These are phyloP conservation scores for Suillus discolor DNA, from an alignment of 768 basidiomycete genomes.

Conservation along the genomic window DNA sequence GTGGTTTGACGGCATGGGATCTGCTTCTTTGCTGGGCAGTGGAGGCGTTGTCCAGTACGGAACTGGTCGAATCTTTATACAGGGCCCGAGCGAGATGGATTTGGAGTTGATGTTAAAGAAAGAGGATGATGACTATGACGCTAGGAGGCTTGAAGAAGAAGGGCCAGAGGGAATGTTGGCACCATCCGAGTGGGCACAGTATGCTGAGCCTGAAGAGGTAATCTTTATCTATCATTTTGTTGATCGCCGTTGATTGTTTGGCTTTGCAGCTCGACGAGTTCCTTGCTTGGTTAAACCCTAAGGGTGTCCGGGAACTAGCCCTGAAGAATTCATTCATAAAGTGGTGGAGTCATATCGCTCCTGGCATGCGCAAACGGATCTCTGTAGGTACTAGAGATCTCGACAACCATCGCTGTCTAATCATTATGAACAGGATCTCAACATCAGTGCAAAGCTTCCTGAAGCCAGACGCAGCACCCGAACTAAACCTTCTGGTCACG, in stretches of 20 bases:
- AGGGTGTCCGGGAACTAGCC: conserved; percentile 86
- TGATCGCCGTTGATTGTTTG: conserved; percentile 14
- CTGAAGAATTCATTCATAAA: conserved; percentile 77
- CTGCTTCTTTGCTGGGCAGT: conserved; percentile 74
- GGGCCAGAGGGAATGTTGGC: conserved; percentile 73
- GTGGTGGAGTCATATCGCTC: conserved; percentile 83
- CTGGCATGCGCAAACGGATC: conserved; percentile 75
- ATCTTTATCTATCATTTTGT: background rate
- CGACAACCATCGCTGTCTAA: conserved; percentile 14
- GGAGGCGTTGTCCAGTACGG: conserved; percentile 84
- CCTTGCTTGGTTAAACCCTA: conserved; percentile 87
- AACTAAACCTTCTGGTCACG: conserved; percentile 58
- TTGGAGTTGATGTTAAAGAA: conserved; percentile 66
- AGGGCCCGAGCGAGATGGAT: conserved; percentile 88
- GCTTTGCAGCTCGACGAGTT: conserved; percentile 72
- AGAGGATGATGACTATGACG: conserved; percentile 53
- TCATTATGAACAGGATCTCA: conserved; percentile 57
- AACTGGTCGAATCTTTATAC: conserved; percentile 88
- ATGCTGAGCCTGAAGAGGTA: conserved; percentile 87
- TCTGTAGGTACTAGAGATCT: conserved; percentile 52
- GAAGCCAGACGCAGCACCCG: conserved; percentile 82
- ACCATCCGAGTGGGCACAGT: conserved; percentile 89
- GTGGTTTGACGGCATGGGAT: conserved; percentile 99
- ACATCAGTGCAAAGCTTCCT: conserved; percentile 66
- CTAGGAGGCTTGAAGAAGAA: conserved; percentile 75